Conservation (phyloP, 495 filamentous ascomycete species). For the Oidiodendron maius region DNA sequence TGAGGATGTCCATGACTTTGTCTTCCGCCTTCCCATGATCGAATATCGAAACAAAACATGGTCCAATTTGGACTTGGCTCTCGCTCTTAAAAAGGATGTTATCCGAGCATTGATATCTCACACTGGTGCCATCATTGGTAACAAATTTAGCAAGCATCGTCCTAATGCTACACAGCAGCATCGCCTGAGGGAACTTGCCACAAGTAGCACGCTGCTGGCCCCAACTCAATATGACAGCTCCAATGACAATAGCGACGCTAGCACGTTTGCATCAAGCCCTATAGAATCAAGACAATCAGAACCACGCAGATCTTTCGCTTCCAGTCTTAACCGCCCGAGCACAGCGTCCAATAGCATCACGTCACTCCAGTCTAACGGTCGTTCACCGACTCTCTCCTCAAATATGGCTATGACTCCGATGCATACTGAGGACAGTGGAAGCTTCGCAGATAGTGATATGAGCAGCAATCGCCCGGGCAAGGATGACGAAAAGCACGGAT, state of each 20-base stretch:
- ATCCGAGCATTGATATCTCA: constrained; percentile 92
- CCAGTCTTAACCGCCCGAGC: constrained; percentile 11
- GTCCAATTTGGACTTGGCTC: constrained; percentile 92
- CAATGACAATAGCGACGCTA: constrained; percentile 21
- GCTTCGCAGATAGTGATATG: constrained; percentile 4
- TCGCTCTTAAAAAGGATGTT: constrained; percentile 88
- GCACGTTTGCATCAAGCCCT: constrained; percentile 15
- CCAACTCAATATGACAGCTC: constrained; percentile 17
- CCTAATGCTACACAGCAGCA: constrained; percentile 72
- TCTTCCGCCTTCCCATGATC: constrained; percentile 89
- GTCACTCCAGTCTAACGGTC: constrained; percentile 3
- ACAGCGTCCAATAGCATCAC: constrained; percentile 17
- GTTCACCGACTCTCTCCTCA: constrained; percentile 1
- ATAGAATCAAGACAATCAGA: constrained; percentile 12
- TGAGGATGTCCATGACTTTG: constrained; percentile 93
- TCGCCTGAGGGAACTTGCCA: constrained; percentile 73
- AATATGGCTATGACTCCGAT: constrained; percentile 22
- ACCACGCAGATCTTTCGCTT: constrained; percentile 24
- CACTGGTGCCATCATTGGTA: constrained; percentile 91
- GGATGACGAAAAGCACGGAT: not conserved
- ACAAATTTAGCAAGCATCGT: constrained; percentile 82
- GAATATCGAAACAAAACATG: constrained; percentile 98
- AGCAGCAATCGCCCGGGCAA: not conserved
- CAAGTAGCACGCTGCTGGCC: constrained; percentile 47
- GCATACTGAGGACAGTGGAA: constrained; percentile 1